These are phyloP conservation scores for Fistulifera pelliculosa DNA, from an alignment of 108 stramenopile genomes.

Conservation along the genomic window DNA sequence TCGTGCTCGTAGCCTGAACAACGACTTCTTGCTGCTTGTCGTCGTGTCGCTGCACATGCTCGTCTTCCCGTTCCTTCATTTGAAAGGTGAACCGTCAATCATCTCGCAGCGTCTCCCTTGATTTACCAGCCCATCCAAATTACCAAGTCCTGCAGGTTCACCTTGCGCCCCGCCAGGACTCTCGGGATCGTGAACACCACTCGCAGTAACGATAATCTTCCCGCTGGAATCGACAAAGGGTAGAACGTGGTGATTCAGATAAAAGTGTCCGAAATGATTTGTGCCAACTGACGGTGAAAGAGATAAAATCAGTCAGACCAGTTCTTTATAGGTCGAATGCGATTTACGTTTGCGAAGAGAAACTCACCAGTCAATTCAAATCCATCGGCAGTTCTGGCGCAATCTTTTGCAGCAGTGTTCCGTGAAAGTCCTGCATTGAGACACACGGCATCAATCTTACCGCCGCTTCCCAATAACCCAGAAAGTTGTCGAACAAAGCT, in stretches of 20 bases:
- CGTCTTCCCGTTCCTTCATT: slow-evolving; percentile 8
- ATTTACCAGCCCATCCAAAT: slow-evolving; percentile 60
- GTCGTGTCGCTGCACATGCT: no score
- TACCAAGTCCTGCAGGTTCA: slow-evolving; percentile 59
- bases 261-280: slow-evolving; percentile 97
- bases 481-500: slow-evolving; percentile 35
- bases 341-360: no score
- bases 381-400: slow-evolving; percentile 53
- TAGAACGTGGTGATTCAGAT: slow-evolving; percentile 72
- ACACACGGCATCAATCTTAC: slow-evolving; percentile 56
- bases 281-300: slow-evolving; percentile 58
- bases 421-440: slow-evolving; percentile 81
- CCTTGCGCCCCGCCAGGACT: slow-evolving; percentile 77
- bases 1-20: no score
- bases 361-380: slow-evolving; percentile 61
- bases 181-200: slow-evolving; percentile 81
- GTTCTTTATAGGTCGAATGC: background rate
- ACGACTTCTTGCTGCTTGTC: no score
- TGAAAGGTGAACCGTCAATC: slow-evolving; percentile 76
- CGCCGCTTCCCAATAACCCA: slow-evolving; percentile 4
- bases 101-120: slow-evolving; percentile 61
- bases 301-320: background rate
- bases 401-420: slow-evolving; percentile 56
- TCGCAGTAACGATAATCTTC: slow-evolving; percentile 74
- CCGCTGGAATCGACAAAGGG: slow-evolving; percentile 32